These are phyloP conservation scores for Astragalus glycyphyllos DNA, from an alignment of 306 rosid genomes.

Conservation along the genomic window DNA sequence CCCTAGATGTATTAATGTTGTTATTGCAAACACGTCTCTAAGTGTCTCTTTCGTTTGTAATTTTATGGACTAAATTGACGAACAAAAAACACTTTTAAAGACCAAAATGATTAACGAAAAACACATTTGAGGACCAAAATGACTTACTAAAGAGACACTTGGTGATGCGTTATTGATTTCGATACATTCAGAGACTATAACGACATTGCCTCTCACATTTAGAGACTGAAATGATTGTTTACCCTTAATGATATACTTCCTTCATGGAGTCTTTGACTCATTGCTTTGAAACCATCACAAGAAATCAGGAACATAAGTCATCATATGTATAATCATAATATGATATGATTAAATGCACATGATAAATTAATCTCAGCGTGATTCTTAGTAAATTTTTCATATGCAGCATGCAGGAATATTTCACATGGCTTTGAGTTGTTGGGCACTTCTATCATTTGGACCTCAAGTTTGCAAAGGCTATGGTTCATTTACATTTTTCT, in stretches of 20 bases:
- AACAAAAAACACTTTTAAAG: no score
- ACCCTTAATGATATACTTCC: not conserved
- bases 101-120: no score
- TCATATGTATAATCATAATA: constrained; percentile 9
- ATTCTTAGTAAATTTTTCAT: constrained; percentile 18
- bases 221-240: no score
- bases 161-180: no score
- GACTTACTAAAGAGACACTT: no score
- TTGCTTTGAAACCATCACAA: not conserved
- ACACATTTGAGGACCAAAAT: no score
- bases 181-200: no score
- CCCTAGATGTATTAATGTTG: no score
- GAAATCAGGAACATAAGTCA: constrained; percentile 10
- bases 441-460: constrained; percentile 76
- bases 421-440: constrained; percentile 74
- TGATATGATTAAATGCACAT: not conserved
- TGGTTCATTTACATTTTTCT: constrained; percentile 77
- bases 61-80: no score
- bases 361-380: constrained; percentile 4
- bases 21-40: no score
- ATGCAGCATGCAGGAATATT: constrained; percentile 80
- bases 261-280: constrained; percentile 12
- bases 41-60: no score
- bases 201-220: no score
- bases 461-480: constrained; percentile 83